A percentile compares a stretch with the other conserved stretches of the same genome.
Conservation (phyloP, 2,329 filamentous ascomycete genomes). For the Claviceps capensis region DNA sequence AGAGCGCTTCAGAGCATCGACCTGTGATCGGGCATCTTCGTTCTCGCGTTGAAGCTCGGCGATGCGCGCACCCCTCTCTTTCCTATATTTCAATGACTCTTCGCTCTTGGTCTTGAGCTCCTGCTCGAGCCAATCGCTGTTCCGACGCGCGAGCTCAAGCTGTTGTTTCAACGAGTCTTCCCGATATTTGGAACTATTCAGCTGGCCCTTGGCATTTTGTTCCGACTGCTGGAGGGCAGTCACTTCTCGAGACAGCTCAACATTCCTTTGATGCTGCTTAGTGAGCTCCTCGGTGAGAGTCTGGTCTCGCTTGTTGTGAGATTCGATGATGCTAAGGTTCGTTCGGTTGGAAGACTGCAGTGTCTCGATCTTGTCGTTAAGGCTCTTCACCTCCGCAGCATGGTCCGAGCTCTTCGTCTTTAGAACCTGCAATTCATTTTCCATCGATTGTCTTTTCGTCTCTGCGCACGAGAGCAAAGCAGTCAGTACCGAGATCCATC, state of each 20-base stretch:
- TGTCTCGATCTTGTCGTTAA: constrained; percentile 71
- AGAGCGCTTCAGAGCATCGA: constrained; percentile 65
- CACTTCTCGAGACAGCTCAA: constrained; percentile 72
- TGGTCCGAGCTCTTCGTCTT: constrained; percentile 64
- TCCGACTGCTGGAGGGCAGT: constrained; percentile 69
- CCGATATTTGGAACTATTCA: constrained; percentile 73
- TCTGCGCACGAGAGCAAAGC: constrained; percentile 35
- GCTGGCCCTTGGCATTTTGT: constrained; percentile 67
- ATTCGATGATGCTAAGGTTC: constrained; percentile 75
- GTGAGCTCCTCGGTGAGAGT: constrained; percentile 75
- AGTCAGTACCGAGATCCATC: neutral
- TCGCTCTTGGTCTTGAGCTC: constrained; percentile 83
- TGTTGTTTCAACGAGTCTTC: constrained; percentile 87
- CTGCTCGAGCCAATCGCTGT: constrained; percentile 83
- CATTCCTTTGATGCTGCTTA: constrained; percentile 75
- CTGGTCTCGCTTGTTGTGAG: constrained; percentile 78
- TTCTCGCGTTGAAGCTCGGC: constrained; percentile 77
- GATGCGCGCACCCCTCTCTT: constrained; percentile 85
- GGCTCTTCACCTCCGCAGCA: constrained; percentile 57
- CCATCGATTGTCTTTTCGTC: constrained; percentile 57
- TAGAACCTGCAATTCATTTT: constrained; percentile 68
- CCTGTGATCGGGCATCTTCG: constrained; percentile 66
- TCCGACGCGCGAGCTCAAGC: constrained; percentile 74
- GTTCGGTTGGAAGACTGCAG: constrained; percentile 89
- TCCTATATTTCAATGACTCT: constrained; percentile 80